Evolutionary conservation across 768 basidiomycete genomes (phyloP).

Genomic region (Trametes cinnabarina): DNA sequence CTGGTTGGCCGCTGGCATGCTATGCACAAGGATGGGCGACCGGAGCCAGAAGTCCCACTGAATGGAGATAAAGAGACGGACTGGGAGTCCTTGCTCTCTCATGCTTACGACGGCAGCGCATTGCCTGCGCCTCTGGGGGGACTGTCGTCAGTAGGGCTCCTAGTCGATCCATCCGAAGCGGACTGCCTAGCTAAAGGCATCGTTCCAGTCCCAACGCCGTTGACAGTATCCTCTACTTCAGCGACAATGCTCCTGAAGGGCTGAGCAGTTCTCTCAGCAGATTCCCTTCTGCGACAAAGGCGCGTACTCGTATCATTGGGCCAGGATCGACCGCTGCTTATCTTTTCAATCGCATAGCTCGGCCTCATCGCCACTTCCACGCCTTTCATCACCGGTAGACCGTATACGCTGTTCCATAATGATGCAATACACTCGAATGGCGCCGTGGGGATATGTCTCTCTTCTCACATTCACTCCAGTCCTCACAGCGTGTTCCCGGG

Average conservation of each 20-base stretch:
- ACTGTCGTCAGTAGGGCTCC: constrained; percentile 34
- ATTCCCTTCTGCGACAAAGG: constrained; percentile 50
- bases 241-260: constrained; percentile 58
- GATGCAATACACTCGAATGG: constrained; percentile 56
- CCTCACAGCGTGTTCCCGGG: constrained; percentile 37
- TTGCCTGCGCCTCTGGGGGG: constrained; percentile 41
- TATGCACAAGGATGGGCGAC: constrained; percentile 40
- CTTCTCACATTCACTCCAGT: constrained; percentile 10
- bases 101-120: constrained; percentile 19
- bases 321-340: too few relatives aligned
- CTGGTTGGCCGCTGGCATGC: constrained; percentile 77
- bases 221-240: constrained; percentile 48
- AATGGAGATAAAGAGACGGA: constrained; percentile 29
- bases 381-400: constrained; percentile 74
- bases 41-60: not conserved
- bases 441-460: constrained; percentile 56
- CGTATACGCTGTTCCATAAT: constrained; percentile 66
- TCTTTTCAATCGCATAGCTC: constrained; percentile 38
- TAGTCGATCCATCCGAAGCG: too few relatives aligned
- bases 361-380: constrained; percentile 73
- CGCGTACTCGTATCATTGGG: too few relatives aligned
- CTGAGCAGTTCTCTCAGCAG: constrained; percentile 42
- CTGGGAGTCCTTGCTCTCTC: constrained; percentile 56
- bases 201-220: constrained; percentile 24
- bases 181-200: not conserved